These are phyloP conservation scores for Myxozyma nipponensis DNA, from an alignment of 805 yeast genomes.

Conservation along the genomic window DNA sequence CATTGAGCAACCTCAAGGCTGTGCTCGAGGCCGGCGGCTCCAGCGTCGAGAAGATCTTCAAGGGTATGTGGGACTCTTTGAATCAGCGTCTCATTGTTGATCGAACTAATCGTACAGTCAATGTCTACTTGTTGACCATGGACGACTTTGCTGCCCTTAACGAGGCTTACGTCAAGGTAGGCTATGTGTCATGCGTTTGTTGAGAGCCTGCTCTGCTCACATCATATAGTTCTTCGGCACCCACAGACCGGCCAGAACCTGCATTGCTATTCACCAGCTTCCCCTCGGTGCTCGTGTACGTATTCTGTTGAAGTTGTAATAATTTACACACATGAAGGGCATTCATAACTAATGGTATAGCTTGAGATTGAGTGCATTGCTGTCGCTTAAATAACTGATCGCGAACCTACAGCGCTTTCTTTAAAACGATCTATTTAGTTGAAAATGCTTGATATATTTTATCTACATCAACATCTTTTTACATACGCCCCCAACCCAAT, in stretches of 20 bases:
- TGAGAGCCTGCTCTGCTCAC: neutral
- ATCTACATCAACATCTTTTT: neutral
- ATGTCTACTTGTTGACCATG: constrained; percentile 89
- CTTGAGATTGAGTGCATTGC: constrained; percentile 93
- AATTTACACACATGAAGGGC: neutral
- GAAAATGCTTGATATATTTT: neutral
- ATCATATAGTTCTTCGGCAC: constrained; percentile 56
- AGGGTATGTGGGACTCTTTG: constrained; percentile 34
- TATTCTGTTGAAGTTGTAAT: no score
- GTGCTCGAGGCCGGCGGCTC: constrained; percentile 85
- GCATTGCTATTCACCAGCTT: constrained; percentile 89
- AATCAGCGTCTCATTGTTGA: constrained; percentile 20
- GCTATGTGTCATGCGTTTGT: constrained; percentile 14
- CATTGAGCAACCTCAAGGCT: constrained; percentile 44
- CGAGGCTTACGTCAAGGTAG: constrained; percentile 61
- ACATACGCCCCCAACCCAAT: neutral
- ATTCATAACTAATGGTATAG: constrained; percentile 16
- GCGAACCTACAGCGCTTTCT: neutral
- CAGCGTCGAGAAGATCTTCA: constrained; percentile 74
- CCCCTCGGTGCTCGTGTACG: constrained; percentile 74
- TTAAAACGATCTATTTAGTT: neutral
- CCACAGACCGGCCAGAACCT: constrained; percentile 94
- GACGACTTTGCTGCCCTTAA: constrained; percentile 79
- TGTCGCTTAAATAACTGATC: constrained; percentile 44
- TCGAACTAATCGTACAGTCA: no score